Evolutionary conservation across 805 yeast species (phyloP), one percentile per base, ranked within the genome.

Genomic region (Pichia insulana): DNA sequence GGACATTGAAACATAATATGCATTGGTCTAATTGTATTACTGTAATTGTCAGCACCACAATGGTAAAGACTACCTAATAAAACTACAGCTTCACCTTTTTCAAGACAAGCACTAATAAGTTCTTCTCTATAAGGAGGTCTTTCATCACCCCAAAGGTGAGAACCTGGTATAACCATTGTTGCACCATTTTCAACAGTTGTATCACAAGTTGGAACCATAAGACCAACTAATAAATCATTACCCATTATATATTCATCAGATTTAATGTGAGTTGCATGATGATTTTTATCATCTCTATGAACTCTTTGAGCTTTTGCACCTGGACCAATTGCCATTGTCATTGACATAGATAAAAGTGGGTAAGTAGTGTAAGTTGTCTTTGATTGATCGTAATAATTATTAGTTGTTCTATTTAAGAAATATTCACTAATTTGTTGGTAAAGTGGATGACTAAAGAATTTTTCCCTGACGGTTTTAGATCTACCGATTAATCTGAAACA

Each of bases 71-170:
- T 47, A 13, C 52, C 59, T 3, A 59, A 40, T 50, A 58, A 41
- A 17, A 59, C 44, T 30, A 53, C 45, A 12, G 50, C 56, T 34
- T 58, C 62, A 20, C 63, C 63, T 13, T 47, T 46, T 13, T 56
- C 48, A 28, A 58, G 30, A 42, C 53, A 59, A 2, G 56, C 59
- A 18, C 54, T 50, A 13, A 43, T 36, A 3, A 44, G 39, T 31
- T 50, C 48, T n/a, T 53, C 55, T 26, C 56, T 52, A 19, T 42
- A 38, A n/a, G 62, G 61, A 8, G 48, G 41, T 42, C 53, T 48
- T 22, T 45, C 51, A 39, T 49, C 50, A 22, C 52, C 61, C 62
- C 63, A 58, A n/a, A 59, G 45, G 43, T 58, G 63, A 15, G 61
- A 56, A 3, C 62, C 61, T 6, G 62, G 62, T 34, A 58, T 54